These are phyloP conservation scores for Xylaria multiplex DNA, from an alignment of 2,329 filamentous ascomycete species.

Conservation along the genomic window DNA sequence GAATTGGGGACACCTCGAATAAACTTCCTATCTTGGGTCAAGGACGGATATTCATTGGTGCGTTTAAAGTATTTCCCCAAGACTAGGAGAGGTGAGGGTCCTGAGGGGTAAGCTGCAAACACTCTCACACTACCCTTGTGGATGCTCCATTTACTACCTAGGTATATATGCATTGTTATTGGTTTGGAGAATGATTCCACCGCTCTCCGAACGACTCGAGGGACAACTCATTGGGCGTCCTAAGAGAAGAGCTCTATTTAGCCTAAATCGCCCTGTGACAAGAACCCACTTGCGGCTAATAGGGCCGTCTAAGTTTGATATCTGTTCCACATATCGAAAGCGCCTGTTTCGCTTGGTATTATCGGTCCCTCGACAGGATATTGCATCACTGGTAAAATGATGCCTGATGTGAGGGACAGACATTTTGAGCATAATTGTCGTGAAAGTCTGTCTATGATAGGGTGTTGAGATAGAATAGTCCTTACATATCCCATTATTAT, in stretches of 20 bases:
- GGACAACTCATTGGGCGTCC: not conserved
- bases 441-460: not conserved
- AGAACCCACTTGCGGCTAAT: slow-evolving; percentile 37
- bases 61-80: slow-evolving; percentile 32
- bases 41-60: slow-evolving; percentile 28
- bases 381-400: not conserved
- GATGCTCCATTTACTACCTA: slow-evolving; percentile 1
- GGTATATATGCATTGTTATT: slow-evolving; percentile 13
- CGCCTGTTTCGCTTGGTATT: slow-evolving; percentile 19
- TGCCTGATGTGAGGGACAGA: not conserved
- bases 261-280: slow-evolving; percentile 29
- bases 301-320: slow-evolving; percentile 28
- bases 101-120: slow-evolving; percentile 31
- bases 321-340: slow-evolving; percentile 4
- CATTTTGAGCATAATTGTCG: not conserved
- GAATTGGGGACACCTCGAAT: slow-evolving; percentile 12
- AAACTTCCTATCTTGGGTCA: slow-evolving; percentile 34
- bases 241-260: slow-evolving; percentile 30
- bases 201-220: slow-evolving; percentile 20
- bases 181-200: slow-evolving; percentile 31
- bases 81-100: not conserved
- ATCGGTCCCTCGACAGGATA: not conserved
- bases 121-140: not conserved
- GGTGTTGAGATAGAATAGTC: not conserved
- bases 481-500: not conserved